These are phyloP conservation scores for Zarea fungicola DNA, from an alignment of 2,329 filamentous ascomycete genomes.

Conservation along the genomic window DNA sequence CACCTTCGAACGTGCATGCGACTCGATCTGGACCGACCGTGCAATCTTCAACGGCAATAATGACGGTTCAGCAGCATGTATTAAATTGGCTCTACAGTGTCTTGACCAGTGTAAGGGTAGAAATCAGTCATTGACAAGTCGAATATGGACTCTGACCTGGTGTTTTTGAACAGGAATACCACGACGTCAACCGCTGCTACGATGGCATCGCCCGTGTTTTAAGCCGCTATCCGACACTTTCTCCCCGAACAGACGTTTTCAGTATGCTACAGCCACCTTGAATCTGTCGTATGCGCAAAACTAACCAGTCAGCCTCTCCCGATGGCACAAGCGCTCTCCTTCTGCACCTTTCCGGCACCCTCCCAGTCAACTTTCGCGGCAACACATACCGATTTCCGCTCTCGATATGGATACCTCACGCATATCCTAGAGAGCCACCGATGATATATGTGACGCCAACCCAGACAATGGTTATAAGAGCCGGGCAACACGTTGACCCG, in stretches of 20 bases:
- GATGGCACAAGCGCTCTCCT: constrained; percentile 83
- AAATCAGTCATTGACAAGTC: background rate
- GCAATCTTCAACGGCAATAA: constrained; percentile 26
- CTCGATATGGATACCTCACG: constrained; percentile 87
- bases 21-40: background rate
- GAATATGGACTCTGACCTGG: background rate
- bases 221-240: constrained; percentile 70
- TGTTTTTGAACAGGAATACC: constrained; percentile 65
- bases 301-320: constrained; percentile 64
- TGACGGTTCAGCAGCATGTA: constrained; percentile 80
- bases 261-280: constrained; percentile 52
- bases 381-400: constrained; percentile 87
- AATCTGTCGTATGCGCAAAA: background rate
- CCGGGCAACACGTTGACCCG: constrained; percentile 89
- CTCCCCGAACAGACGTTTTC: constrained; percentile 88
- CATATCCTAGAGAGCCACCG: constrained; percentile 80
- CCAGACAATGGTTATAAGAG: constrained; percentile 80
- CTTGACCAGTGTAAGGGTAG: constrained; percentile 60
- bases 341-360: constrained; percentile 76
- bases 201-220: constrained; percentile 83
- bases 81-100: constrained; percentile 95
- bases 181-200: constrained; percentile 88
- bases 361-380: constrained; percentile 89
- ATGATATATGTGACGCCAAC: constrained; percentile 85
- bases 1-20: background rate